Evolutionary conservation across 495 filamentous ascomycete genomes (phyloP), one percentile per base, ranked within the genome.

Genomic region (Venustampulla echinocandica): DNA sequence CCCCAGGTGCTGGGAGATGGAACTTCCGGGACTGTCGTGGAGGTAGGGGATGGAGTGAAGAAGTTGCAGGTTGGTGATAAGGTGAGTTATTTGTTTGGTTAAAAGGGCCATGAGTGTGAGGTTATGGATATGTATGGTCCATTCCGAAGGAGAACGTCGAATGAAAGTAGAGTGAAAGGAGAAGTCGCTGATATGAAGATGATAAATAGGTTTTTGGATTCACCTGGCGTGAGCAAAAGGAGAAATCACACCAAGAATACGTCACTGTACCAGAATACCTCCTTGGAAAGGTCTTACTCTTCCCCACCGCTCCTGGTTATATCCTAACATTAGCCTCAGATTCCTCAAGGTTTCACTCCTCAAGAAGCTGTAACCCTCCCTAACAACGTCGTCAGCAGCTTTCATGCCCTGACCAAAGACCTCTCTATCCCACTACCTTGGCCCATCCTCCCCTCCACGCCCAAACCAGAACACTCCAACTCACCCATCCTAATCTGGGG

Each of bases 341-440:
- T n/a, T n/a, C n/a, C 39, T 11, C 20, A 9, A 24, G 25, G 57
- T 21, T 45, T 68, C 40, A 58, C 53, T 0, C 44, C 69, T 22
- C 52, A 65, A 45, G 59, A 73, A 50, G 75, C 70, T 0, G 65
- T 75, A 4, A 69, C 71, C 0, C 55, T 77, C 2, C 64, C 71
- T 0, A 68, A 71, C 33, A 76, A 76, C 41, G 47, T 77, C 39
- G 64, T 76, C n/a, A 76, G 72, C 1, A 67, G 69, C 1, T 69
- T 74, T 46, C 65, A 77, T 44, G 59, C 64, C 14, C 35, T 75
- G 5, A 63, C 63, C 3, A 54, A 52, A 1, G 72, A 72, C 34
- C 46, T 76, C n/a, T 55, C 47, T 14, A 45, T 76, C n/a, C 58
- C 58, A 19, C 59, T 69, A 2, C 70, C 69, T 1, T 76, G 72